These are phyloP conservation scores for Cydonia oblonga DNA, from an alignment of 331 rosid species.

Conservation along the genomic window DNA sequence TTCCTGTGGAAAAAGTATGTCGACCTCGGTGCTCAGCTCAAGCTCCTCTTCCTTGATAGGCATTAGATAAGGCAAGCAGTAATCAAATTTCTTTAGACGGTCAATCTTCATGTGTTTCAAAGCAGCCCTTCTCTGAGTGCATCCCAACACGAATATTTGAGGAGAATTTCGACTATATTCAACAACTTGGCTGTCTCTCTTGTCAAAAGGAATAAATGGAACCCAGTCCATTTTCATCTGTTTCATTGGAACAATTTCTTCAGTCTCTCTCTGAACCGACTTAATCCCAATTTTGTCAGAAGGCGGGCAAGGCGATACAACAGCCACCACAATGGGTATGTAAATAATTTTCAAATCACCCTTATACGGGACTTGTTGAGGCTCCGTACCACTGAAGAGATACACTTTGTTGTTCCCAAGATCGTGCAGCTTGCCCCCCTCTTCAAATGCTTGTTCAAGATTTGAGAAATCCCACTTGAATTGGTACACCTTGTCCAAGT, in stretches of 20 bases:
- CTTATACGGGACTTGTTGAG: slow-evolving; percentile 60
- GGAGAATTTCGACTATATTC: slow-evolving; percentile 37
- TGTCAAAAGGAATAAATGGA: slow-evolving; percentile 77
- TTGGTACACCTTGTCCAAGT: slow-evolving; percentile 61
- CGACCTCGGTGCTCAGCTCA: slow-evolving; percentile 87
- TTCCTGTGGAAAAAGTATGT: slow-evolving; percentile 60
- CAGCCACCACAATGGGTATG: slow-evolving; percentile 91
- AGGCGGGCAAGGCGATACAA: slow-evolving; percentile 89
- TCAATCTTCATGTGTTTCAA: slow-evolving; percentile 83
- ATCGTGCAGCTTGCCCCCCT: slow-evolving; percentile 49
- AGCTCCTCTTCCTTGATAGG: slow-evolving; percentile 80
- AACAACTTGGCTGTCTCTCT: slow-evolving; percentile 65
- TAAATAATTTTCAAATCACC: slow-evolving; percentile 58
- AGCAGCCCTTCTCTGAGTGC: slow-evolving; percentile 92
- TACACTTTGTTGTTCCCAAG: slow-evolving; percentile 46
- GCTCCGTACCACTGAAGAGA: slow-evolving; percentile 82
- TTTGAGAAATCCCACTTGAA: slow-evolving; percentile 95
- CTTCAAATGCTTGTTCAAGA: slow-evolving; percentile 82
- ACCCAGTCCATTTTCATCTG: slow-evolving; percentile 98
- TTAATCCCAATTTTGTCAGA: slow-evolving; percentile 87
- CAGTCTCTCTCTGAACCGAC: slow-evolving; percentile 91
- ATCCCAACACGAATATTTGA: slow-evolving; percentile 72
- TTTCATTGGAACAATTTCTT: slow-evolving; percentile 92
- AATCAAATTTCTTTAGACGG: slow-evolving; percentile 80
- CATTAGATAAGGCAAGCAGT: slow-evolving; percentile 89